A percentile compares a stretch with the other conserved stretches of the same genome.
phyloP scores from a whole-genome alignment of 2,329 filamentous ascomycete genomes.

The Didymella lethalis region DNA sequence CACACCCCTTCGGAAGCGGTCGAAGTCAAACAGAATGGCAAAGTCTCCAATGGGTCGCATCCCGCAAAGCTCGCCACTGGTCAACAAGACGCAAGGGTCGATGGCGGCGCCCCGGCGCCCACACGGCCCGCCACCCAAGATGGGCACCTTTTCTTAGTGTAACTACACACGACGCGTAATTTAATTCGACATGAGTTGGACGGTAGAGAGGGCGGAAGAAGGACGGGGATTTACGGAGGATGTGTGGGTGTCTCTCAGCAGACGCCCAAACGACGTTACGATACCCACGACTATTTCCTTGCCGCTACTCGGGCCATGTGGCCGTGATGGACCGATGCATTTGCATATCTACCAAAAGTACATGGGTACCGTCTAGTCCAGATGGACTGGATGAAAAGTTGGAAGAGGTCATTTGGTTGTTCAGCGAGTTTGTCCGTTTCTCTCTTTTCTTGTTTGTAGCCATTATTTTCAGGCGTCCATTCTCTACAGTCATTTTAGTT shows the following conservation, averaged over 20 bases:
- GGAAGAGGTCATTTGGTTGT: conserved; percentile 18
- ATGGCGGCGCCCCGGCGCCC: conserved; percentile 37
- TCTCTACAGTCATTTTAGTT: conserved; percentile 15
- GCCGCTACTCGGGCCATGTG: conserved; percentile 33
- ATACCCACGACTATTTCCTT: conserved; percentile 46
- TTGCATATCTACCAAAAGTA: conserved; percentile 42
- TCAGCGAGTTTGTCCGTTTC: conserved; percentile 7
- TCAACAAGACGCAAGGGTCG: conserved; percentile 42
- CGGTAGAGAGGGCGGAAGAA: conserved; percentile 16
- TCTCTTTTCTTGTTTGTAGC: conserved; percentile 12
- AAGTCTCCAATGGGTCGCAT: conserved; percentile 34
- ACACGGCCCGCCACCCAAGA: conserved; percentile 39
- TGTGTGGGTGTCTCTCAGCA: conserved; percentile 22
- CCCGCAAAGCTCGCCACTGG: conserved; percentile 38
- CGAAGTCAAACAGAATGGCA: conserved; percentile 38
- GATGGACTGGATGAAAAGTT: conserved; percentile 34
- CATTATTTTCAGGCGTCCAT: conserved; percentile 15
- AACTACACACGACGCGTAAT: conserved; percentile 10
- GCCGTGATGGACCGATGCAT: conserved; percentile 37
- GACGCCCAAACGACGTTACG: conserved; percentile 43
- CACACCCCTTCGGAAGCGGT: conserved; percentile 49
- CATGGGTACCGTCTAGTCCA: conserved; percentile 23
- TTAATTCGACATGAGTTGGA: conserved; percentile 9
- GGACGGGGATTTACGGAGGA: conserved; percentile 30
- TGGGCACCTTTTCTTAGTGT: conserved; percentile 48